phyloP scores from a whole-genome alignment of 163 green algal species.

The Prototheca stagnorum region DNA sequence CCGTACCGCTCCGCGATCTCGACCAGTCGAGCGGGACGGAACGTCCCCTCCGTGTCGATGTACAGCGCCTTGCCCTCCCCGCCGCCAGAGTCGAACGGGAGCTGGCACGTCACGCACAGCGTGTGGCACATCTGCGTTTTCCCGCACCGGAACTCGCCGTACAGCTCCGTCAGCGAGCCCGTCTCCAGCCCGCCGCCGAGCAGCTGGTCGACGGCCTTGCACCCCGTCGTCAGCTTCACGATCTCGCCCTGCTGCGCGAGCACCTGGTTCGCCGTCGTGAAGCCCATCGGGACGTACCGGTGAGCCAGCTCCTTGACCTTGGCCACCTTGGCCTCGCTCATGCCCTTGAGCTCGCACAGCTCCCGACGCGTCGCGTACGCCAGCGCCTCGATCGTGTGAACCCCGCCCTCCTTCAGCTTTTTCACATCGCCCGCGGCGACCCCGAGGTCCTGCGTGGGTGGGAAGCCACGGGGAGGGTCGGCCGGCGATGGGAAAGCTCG shows the following conservation, averaged over 20 bases:
- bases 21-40: constrained; percentile 76
- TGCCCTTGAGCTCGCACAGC: constrained; percentile 78
- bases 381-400: constrained; percentile 64
- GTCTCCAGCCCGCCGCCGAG: constrained; percentile 91
- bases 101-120: constrained; percentile 91
- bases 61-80: constrained; percentile 95
- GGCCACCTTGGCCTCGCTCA: constrained; percentile 90
- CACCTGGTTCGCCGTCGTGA: constrained; percentile 79
- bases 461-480: neutral
- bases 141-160: constrained; percentile 87
- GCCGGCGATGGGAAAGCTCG: neutral
- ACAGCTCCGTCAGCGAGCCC: constrained; percentile 95
- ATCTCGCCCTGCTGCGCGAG: constrained; percentile 61
- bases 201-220: constrained; percentile 80
- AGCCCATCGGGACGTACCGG: constrained; percentile 83
- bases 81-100: constrained; percentile 81
- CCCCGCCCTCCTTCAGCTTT: constrained; percentile 79
- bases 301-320: constrained; percentile 83
- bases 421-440: constrained; percentile 77
- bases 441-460: constrained; percentile 46
- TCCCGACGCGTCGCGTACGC: constrained; percentile 67
- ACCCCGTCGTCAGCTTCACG: constrained; percentile 81
- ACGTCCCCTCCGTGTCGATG: constrained; percentile 98
- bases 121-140: constrained; percentile 99
- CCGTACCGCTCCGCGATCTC: constrained; percentile 85